Evolutionary conservation across 805 yeast species (phyloP).

Genomic region (Danielia oregonensis): DNA sequence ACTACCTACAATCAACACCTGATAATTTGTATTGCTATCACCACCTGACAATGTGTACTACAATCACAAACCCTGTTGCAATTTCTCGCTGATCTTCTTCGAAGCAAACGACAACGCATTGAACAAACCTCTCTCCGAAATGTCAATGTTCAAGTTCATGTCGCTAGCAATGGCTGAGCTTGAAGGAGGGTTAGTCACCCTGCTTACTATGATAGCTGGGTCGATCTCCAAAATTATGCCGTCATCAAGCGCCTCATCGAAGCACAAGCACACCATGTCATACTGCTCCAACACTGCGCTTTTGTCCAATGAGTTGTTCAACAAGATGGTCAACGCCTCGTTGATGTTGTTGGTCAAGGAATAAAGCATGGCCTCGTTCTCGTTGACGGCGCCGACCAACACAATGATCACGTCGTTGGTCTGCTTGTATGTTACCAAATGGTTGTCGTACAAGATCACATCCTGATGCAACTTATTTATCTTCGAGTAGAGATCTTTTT

Average conservation of each 20-base stretch:
- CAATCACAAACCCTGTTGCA: slow-evolving; percentile 45
- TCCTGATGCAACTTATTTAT: slow-evolving; percentile 81
- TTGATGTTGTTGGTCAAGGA: slow-evolving; percentile 72
- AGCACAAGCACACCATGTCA: slow-evolving; percentile 79
- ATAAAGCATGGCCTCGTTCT: slow-evolving; percentile 79
- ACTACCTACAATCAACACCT: no score
- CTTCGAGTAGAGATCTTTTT: slow-evolving; percentile 64
- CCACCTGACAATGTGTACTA: no score
- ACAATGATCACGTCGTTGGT: slow-evolving; percentile 70
- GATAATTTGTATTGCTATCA: no score
- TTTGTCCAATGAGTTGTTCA: slow-evolving; percentile 71
- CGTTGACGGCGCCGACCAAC: slow-evolving; percentile 70
- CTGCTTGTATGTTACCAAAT: slow-evolving; percentile 83
- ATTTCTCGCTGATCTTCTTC: slow-evolving; percentile 52
- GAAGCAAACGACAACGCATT: slow-evolving; percentile 87
- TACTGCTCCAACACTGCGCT: slow-evolving; percentile 74
- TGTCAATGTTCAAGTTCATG: slow-evolving; percentile 54
- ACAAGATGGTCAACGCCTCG: slow-evolving; percentile 76
- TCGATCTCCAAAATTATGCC: slow-evolving; percentile 92
- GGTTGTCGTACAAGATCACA: slow-evolving; percentile 72
- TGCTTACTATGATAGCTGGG: slow-evolving; percentile 76
- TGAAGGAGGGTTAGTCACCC: slow-evolving; percentile 84
- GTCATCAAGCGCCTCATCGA: slow-evolving; percentile 91
- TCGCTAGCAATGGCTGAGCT: slow-evolving; percentile 47
- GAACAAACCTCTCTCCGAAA: slow-evolving; percentile 71